Percentiles rank a stretch among this genome's conserved stretches.
Evolutionary conservation across 192 early-diverging fungal genomes (phyloP).

Genomic region (Coemansia sp.): DNA sequence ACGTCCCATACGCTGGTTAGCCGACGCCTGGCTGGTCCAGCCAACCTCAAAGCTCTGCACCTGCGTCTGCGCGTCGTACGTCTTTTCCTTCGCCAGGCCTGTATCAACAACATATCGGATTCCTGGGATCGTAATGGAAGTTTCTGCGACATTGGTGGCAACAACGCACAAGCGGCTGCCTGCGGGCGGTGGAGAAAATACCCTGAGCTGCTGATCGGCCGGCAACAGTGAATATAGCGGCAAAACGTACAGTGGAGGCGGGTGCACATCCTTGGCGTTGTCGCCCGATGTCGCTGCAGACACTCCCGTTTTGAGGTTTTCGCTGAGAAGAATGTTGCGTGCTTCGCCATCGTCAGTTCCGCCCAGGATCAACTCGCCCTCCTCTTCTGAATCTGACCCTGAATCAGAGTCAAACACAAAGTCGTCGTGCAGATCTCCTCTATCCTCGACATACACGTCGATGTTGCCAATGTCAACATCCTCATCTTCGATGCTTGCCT

Average conservation of each 20-base stretch:
- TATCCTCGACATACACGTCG: slow-evolving; percentile 18
- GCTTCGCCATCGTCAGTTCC: slow-evolving; percentile 67
- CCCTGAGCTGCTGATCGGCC: slow-evolving; percentile 84
- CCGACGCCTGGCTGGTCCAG: slow-evolving; percentile 94
- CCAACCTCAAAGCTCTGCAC: slow-evolving; percentile 86
- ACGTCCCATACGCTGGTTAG: slow-evolving; percentile 94
- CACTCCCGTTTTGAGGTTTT: slow-evolving; percentile 36
- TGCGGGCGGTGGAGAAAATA: slow-evolving; percentile 86
- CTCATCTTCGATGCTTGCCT: slow-evolving; percentile 55
- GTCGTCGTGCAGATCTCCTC: slow-evolving; percentile 57
- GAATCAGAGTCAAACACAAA: slow-evolving; percentile 52
- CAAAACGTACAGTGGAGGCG: slow-evolving; percentile 82
- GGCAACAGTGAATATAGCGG: slow-evolving; percentile 97
- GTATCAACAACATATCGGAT: slow-evolving; percentile 95
- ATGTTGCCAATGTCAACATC: slow-evolving; percentile 55
- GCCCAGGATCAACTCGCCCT: slow-evolving; percentile 45
- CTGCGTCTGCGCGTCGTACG: slow-evolving; percentile 80
- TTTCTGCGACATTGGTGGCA: slow-evolving; percentile 99
- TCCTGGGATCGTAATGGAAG: slow-evolving; percentile 93
- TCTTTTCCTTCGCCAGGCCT: slow-evolving; percentile 90
- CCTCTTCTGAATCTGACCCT: slow-evolving; percentile 66
- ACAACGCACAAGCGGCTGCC: slow-evolving; percentile 91
- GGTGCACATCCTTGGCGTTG: slow-evolving; percentile 36
- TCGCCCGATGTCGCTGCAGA: slow-evolving; percentile 16
- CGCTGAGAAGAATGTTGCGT: slow-evolving; percentile 51